These are phyloP conservation scores for Fusarium fujikuroi DNA, from an alignment of 2,329 filamentous ascomycete species.

Conservation along the genomic window DNA sequence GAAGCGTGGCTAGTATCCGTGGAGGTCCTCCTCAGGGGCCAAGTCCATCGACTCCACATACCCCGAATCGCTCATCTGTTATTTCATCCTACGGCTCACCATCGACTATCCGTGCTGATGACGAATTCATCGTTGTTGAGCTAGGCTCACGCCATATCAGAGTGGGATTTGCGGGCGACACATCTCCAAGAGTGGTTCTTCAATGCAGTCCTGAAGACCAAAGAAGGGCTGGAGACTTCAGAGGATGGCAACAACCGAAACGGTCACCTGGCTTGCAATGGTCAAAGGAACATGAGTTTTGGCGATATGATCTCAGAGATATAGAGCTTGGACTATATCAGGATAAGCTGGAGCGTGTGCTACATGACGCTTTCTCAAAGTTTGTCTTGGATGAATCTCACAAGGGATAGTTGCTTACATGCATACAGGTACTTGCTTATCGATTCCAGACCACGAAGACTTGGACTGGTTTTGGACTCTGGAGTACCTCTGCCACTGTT, in stretches of 20 bases:
- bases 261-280: constrained; percentile 63
- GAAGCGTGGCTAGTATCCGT: constrained; percentile 68
- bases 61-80: constrained; percentile 65
- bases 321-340: constrained; percentile 82
- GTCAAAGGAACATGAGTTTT: constrained; percentile 77
- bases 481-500: constrained; percentile 81
- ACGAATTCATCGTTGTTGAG: constrained; percentile 86
- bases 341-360: constrained; percentile 85
- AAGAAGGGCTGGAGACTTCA: constrained; percentile 83
- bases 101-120: constrained; percentile 75
- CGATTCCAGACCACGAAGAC: constrained; percentile 79
- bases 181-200: constrained; percentile 75
- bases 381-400: constrained; percentile 51
- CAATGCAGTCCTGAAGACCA: constrained; percentile 80
- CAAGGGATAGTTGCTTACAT: constrained; percentile 20
- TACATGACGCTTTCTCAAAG: constrained; percentile 85
- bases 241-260: constrained; percentile 70
- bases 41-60: constrained; percentile 65
- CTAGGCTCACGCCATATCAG: constrained; percentile 82
- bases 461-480: constrained; percentile 81
- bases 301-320: constrained; percentile 77
- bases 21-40: constrained; percentile 51
- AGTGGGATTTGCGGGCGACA: constrained; percentile 88
- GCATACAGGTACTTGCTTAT: constrained; percentile 68
- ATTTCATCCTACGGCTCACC: constrained; percentile 68